Evolutionary conservation across 345 rosid genomes (phyloP).

Genomic region (Eucalyptus paniculata): DNA sequence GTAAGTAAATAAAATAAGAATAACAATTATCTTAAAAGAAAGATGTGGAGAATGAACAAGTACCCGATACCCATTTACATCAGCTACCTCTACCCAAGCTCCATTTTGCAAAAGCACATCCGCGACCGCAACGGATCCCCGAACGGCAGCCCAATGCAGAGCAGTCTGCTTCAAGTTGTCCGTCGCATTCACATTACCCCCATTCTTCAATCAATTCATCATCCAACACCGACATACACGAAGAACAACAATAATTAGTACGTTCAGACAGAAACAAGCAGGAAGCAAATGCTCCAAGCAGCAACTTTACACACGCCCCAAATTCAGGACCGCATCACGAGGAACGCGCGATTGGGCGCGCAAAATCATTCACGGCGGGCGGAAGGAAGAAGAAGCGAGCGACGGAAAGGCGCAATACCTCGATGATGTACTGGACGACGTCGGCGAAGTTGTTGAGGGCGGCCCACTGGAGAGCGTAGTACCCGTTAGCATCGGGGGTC

Average conservation of each 20-base stretch:
- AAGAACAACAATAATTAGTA: background rate
- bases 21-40: background rate
- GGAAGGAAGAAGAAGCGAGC: background rate
- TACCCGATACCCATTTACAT: conserved; percentile 65
- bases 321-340: background rate
- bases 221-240: background rate
- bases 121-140: conserved; percentile 52
- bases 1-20: background rate
- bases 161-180: conserved; percentile 67
- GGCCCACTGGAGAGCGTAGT: conserved; percentile 80
- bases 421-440: conserved; percentile 47
- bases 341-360: background rate
- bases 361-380: background rate
- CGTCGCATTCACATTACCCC: conserved; percentile 58
- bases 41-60: background rate
- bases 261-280: background rate
- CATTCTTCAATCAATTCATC: conserved; percentile 29
- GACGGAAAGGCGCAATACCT: conserved; percentile 19
- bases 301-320: background rate
- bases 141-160: conserved; percentile 93
- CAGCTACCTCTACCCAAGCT: conserved; percentile 67
- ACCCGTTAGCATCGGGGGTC: conserved; percentile 51
- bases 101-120: conserved; percentile 67
- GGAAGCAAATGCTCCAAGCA: background rate
- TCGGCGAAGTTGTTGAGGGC: conserved; percentile 61